Percentiles rank a stretch among this genome's conserved stretches.
Conservation (phyloP, 805 yeast genomes). For the Metschnikowia orientalis region DNA sequence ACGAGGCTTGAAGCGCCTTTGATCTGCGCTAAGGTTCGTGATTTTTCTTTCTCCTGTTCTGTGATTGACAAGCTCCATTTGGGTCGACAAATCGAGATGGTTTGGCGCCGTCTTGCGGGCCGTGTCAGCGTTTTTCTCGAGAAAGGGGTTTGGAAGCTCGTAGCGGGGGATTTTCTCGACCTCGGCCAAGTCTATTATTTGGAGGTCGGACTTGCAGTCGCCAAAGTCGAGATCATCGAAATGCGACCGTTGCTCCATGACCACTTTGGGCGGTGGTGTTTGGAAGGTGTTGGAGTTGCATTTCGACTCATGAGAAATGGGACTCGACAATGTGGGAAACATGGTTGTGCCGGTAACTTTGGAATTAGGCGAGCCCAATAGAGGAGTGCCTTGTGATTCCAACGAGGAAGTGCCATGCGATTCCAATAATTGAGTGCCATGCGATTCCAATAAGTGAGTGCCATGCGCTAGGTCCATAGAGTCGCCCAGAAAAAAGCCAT, state of each 20-base stretch:
- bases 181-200: constrained; percentile 4
- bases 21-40: constrained; percentile 12
- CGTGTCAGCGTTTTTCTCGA: constrained; percentile 2
- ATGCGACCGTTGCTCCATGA: constrained; percentile 12
- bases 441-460: too few relatives aligned
- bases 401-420: too few relatives aligned
- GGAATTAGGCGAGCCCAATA: too few relatives aligned
- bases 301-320: too few relatives aligned
- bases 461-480: too few relatives aligned
- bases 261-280: constrained; percentile 10
- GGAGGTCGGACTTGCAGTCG: constrained; percentile 7
- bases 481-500: too few relatives aligned
- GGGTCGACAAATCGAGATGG: constrained; percentile 12
- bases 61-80: constrained; percentile 14
- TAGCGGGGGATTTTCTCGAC: constrained; percentile 12
- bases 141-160: constrained; percentile 14
- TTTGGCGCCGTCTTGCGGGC: neutral
- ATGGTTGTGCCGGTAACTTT: too few relatives aligned
- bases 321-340: too few relatives aligned
- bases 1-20: constrained; percentile 14
- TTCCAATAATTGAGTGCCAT: too few relatives aligned
- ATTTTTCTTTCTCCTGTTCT: constrained; percentile 15
- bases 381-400: too few relatives aligned
- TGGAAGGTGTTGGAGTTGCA: too few relatives aligned
- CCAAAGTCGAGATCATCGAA: constrained; percentile 7